phyloP scores from a whole-genome alignment of 1,284 basidiomycete species.

The Cryptococcus depauperatus region DNA sequence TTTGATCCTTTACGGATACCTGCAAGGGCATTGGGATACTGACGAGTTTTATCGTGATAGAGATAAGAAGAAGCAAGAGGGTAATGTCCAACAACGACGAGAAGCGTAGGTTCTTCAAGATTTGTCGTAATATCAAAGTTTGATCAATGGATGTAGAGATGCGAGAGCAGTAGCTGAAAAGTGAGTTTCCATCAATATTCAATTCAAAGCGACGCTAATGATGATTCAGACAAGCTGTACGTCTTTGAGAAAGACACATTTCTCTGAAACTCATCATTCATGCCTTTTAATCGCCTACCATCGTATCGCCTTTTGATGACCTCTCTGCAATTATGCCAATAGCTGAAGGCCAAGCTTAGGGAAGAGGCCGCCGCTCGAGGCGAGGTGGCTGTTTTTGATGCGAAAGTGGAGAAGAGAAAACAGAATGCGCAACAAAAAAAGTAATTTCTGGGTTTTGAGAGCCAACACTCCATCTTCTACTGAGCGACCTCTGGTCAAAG shows the following conservation, averaged over 20 bases:
- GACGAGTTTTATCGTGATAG: constrained; percentile 2
- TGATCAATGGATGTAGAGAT: constrained; percentile 4
- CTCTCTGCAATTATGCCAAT: not conserved
- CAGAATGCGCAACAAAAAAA: constrained; percentile 9
- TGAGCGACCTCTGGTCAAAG: no score
- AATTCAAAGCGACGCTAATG: no score
- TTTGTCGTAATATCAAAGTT: not conserved
- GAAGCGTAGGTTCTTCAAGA: constrained; percentile 10
- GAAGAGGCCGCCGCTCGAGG: constrained; percentile 14
- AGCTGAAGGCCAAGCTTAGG: constrained; percentile 15
- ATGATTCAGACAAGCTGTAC: constrained; percentile 11
- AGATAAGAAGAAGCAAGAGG: constrained; percentile 11
- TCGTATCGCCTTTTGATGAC: not conserved
- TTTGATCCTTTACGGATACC: no score
- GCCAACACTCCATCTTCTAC: no score
- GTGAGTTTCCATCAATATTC: constrained; percentile 7
- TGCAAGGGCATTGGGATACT: not conserved
- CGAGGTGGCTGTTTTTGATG: constrained; percentile 9
- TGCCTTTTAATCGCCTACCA: not conserved
- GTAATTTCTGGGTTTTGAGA: not conserved
- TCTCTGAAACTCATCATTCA: not conserved
- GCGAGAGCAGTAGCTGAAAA: constrained; percentile 16
- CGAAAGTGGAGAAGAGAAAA: constrained; percentile 11
- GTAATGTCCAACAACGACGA: constrained; percentile 12
- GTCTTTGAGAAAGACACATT: not conserved